These are phyloP conservation scores for Russula lepida DNA, from an alignment of 768 basidiomycete genomes.

Conservation along the genomic window DNA sequence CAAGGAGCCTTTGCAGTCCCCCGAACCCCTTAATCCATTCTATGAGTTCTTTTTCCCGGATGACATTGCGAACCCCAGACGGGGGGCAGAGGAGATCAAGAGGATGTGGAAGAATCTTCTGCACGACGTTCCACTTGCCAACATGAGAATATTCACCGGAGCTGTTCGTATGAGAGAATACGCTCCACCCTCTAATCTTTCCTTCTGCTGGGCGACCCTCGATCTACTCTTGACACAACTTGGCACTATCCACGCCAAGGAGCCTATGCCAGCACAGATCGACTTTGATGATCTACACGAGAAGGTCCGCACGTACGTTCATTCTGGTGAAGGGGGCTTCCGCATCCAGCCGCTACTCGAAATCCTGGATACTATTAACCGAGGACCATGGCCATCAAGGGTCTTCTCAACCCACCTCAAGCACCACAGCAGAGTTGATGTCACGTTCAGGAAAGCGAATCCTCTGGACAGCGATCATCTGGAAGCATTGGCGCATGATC, in stretches of 20 bases:
- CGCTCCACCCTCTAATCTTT: neutral
- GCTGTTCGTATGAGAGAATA: neutral
- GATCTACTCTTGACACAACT: constrained; percentile 1
- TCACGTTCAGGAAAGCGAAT: constrained; percentile 1
- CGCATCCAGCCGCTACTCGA: constrained; percentile 1
- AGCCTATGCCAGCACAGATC: neutral
- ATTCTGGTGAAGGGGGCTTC: neutral
- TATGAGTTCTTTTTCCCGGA: neutral
- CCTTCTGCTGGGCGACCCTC: constrained; percentile 6
- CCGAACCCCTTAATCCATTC: neutral
- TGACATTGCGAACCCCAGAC: neutral
- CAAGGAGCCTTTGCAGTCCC: too few relatives aligned
- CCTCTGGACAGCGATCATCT: neutral
- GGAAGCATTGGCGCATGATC: neutral
- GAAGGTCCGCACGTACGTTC: neutral
- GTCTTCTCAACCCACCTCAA: neutral
- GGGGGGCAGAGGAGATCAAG: neutral
- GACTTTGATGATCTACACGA: neutral
- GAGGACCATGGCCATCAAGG: neutral
- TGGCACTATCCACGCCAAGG: neutral
- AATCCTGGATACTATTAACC: neutral
- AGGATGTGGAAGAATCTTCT: neutral
- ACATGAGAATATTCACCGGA: neutral
- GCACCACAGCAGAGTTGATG: neutral
- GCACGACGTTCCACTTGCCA: constrained; percentile 2